Evolutionary conservation across 78 protist genomes (phyloP), one percentile per base, ranked within the genome.

Genomic region (Planoprotostelium fungivorum): DNA sequence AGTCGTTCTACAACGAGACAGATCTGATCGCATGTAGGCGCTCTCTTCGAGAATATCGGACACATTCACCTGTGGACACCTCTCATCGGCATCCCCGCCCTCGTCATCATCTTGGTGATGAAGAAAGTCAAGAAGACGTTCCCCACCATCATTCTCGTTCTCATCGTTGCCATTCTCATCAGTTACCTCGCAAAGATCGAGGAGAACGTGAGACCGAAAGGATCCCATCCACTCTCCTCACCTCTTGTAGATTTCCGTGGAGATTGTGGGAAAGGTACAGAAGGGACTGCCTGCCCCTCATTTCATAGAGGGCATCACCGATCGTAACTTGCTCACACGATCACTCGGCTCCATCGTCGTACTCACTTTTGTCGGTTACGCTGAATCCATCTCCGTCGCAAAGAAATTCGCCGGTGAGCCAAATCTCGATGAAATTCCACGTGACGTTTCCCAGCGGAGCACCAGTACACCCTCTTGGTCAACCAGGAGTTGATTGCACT

Each of bases 401-500:
- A 92, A 92, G 89, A 92, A 92, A 73, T 92, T 92, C 84, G 73
- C 73, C 5, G 73, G 73, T 51, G 31, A 51, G 73, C 16, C 73
- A n/a, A n/a, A n/a, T n/a, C n/a, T n/a, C n/a, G n/a, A 5, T 51
- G 73, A 51, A 16, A 51, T 51, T 25, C 16, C 73, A 51, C 5
- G 16, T 51, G 16, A 51, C 73, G 16, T 51, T 51, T 51, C 16
- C 36, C 94, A 37, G 37, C 92, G 1, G 38, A 83, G 84, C 87
- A 87, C 87, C 89, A 92, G 1, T 92, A 92, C 36, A 63, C 35
- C 37, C 38, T 92, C 23, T 63, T 87, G 38, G 88, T 90, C 35
- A 89, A 90, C n/a, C 94, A 92, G 35, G 94, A 92, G 73, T 83
- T 92, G 37, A 39, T 92, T 37, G 91, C 94, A 10, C 63, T 92